These are phyloP conservation scores for Pichia heedii DNA, from an alignment of 805 yeast species.

Conservation along the genomic window DNA sequence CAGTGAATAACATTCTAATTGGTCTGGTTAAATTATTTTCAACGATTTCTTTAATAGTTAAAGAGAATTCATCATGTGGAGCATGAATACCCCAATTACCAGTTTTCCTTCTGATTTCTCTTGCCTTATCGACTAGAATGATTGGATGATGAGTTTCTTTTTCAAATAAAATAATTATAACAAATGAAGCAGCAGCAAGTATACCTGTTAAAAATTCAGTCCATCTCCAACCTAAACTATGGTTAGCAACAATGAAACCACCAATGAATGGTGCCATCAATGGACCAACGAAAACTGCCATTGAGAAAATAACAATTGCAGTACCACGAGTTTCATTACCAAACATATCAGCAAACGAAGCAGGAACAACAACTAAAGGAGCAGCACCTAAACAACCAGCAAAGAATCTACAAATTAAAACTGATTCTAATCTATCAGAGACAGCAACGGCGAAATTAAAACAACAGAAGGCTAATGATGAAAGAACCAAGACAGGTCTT, in stretches of 20 bases:
- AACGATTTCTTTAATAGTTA: conserved; percentile 49
- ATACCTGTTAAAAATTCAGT: conserved; percentile 63
- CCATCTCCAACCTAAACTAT: conserved; percentile 77
- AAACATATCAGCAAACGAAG: conserved; percentile 77
- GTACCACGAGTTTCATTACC: conserved; percentile 59
- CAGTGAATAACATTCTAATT: conserved; percentile 51
- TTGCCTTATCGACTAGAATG: conserved; percentile 55
- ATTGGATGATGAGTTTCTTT: conserved; percentile 70
- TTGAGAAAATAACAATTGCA: conserved; percentile 62
- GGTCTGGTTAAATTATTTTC: conserved; percentile 64
- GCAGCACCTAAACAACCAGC: conserved; percentile 80
- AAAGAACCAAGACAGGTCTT: conserved; percentile 46
- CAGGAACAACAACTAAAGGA: conserved; percentile 79
- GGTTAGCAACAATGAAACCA: conserved; percentile 49
- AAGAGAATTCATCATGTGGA: conserved; percentile 56
- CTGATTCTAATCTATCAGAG: conserved; percentile 70
- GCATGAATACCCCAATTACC: conserved; percentile 81
- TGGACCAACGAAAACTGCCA: conserved; percentile 74
- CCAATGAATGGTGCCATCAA: conserved; percentile 75
- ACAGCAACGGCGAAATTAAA: conserved; percentile 70
- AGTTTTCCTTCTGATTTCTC: conserved; percentile 50
- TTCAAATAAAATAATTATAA: conserved; percentile 34
- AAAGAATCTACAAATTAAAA: conserved; percentile 70
- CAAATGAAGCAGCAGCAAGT: conserved; percentile 33
- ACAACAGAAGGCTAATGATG: conserved; percentile 46